Percentiles rank a stretch among this genome's conserved stretches.
These are phyloP conservation scores for Phytophthora aleatoria DNA, from an alignment of 352 stramenopile species.

Conservation along the genomic window DNA sequence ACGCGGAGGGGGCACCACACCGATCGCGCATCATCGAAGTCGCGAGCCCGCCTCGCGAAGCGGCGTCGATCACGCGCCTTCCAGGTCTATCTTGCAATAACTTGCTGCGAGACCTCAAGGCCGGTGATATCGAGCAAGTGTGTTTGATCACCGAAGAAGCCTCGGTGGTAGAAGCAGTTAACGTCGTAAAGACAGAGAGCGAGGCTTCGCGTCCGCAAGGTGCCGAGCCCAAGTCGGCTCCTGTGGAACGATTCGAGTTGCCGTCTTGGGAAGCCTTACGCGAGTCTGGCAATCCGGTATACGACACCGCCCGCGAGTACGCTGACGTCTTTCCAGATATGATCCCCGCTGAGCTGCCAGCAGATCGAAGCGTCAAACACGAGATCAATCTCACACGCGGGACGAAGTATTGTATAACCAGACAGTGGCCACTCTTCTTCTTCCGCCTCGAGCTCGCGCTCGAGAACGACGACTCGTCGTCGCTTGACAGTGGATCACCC, in stretches of 20 bases:
- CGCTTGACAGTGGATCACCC: too few relatives aligned
- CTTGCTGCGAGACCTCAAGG: slow-evolving; percentile 2
- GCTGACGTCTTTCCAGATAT: slow-evolving; percentile 25
- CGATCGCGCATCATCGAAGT: background rate
- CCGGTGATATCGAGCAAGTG: background rate
- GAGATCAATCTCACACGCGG: slow-evolving; percentile 10
- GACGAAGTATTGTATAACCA: slow-evolving; percentile 12
- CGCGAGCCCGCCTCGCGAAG: slow-evolving; percentile 9
- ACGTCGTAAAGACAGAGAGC: background rate
- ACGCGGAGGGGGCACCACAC: background rate
- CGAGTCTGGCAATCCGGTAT: slow-evolving; percentile 9
- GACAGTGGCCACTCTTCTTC: background rate
- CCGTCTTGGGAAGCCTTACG: background rate
- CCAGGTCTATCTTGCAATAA: slow-evolving; percentile 8
- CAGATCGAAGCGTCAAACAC: slow-evolving; percentile 4
- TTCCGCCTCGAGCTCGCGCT: too few relatives aligned
- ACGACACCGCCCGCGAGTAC: slow-evolving; percentile 17
- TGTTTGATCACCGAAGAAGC: slow-evolving; percentile 1
- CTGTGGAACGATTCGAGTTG: background rate
- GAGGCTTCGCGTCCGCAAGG: background rate
- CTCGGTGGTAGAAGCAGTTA: background rate
- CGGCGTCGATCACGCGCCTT: background rate
- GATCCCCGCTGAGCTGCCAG: slow-evolving; percentile 16
- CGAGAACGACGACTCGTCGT: too few relatives aligned
- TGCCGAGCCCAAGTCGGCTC: background rate